Percentiles rank a stretch among this genome's conserved stretches.
Conservation (phyloP, 805 yeast genomes). For the Ogataea chonburiensis region DNA sequence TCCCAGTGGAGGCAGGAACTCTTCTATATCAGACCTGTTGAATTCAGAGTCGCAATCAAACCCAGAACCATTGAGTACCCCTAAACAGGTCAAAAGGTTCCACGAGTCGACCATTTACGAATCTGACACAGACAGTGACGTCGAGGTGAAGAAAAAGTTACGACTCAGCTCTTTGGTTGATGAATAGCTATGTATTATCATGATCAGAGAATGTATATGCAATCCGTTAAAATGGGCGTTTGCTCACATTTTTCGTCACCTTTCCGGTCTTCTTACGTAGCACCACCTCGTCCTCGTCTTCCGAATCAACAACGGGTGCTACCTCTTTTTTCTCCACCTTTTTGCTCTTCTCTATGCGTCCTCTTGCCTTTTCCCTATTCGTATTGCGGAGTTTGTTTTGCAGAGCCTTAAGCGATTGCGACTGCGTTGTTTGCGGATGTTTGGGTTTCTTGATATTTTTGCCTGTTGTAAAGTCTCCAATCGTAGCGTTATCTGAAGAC, state of each 20-base stretch:
- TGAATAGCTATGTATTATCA: slow-evolving; percentile 1
- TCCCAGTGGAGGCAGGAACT: slow-evolving; percentile 28
- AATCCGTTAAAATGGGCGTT: slow-evolving; percentile 27
- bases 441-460: slow-evolving; percentile 13
- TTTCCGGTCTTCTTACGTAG: slow-evolving; percentile 14
- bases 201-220: too few relatives aligned
- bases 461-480: slow-evolving; percentile 25
- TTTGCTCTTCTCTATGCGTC: slow-evolving; percentile 4
- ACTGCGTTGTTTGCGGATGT: slow-evolving; percentile 13
- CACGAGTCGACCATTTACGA: slow-evolving; percentile 10
- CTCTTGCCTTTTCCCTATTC: slow-evolving; percentile 17
- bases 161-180: slow-evolving; percentile 16
- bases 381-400: slow-evolving; percentile 29
- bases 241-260: slow-evolving; percentile 8
- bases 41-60: slow-evolving; percentile 23
- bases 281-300: slow-evolving; percentile 26
- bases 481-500: slow-evolving; percentile 6
- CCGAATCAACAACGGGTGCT: slow-evolving; percentile 14
- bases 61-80: background rate
- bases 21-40: slow-evolving; percentile 25
- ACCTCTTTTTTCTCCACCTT: slow-evolving; percentile 1
- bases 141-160: slow-evolving; percentile 12
- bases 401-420: slow-evolving; percentile 26
- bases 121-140: slow-evolving; percentile 2
- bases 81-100: slow-evolving; percentile 12